Conservation (phyloP, 2,329 filamentous ascomycete genomes). For the Ceratocystis papillata region DNA sequence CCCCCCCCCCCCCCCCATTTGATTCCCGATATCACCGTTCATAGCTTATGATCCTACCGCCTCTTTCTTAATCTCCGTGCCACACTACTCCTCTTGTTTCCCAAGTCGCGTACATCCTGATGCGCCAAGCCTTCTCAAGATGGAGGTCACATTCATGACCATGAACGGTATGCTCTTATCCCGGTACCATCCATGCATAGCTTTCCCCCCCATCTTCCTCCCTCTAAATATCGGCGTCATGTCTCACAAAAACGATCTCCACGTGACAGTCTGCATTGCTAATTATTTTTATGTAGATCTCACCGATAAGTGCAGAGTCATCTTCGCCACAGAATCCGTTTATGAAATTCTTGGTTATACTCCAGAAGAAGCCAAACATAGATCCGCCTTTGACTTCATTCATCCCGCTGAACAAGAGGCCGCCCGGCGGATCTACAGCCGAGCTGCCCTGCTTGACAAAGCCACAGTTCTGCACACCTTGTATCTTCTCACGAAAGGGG, state of each 20-base stretch:
- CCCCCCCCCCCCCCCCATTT: background rate
- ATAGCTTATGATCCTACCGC: slow-evolving; percentile 9
- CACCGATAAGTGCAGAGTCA: slow-evolving; percentile 61
- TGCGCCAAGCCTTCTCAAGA: slow-evolving; percentile 31
- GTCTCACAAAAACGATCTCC: background rate
- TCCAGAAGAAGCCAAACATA: slow-evolving; percentile 63
- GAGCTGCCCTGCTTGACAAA: slow-evolving; percentile 67
- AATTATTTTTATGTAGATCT: slow-evolving; percentile 45
- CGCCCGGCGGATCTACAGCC: slow-evolving; percentile 60
- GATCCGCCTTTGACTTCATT: slow-evolving; percentile 76
- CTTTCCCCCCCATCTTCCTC: background rate
- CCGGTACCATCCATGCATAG: background rate
- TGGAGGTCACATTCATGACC: slow-evolving; percentile 85
- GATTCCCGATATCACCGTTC: background rate
- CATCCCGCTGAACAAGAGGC: slow-evolving; percentile 69
- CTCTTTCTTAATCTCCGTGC: slow-evolving; percentile 15
- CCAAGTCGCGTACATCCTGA: background rate
- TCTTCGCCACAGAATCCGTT: slow-evolving; percentile 76
- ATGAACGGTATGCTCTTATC: slow-evolving; percentile 55
- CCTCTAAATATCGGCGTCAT: background rate
- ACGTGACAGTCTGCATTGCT: background rate
- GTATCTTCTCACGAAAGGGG: slow-evolving; percentile 18
- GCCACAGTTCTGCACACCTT: slow-evolving; percentile 59
- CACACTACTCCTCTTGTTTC: background rate
- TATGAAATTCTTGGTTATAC: slow-evolving; percentile 71